These are phyloP conservation scores for Pseudomicrostroma phylloplanum DNA, from an alignment of 1,284 basidiomycete species.

Conservation along the genomic window DNA sequence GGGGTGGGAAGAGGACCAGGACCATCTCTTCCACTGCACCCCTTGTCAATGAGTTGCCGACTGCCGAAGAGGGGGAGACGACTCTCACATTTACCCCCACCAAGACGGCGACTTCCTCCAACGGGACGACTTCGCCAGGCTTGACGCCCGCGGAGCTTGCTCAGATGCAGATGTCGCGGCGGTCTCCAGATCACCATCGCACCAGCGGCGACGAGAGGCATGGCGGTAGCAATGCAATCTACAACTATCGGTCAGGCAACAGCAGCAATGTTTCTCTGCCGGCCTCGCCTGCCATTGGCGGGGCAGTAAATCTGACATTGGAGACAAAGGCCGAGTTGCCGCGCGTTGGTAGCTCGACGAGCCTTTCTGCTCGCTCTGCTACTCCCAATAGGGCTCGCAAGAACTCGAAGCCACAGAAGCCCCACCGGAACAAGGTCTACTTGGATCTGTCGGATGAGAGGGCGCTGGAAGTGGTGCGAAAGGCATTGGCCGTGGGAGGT, in stretches of 20 bases:
- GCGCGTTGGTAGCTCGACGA: too few relatives aligned
- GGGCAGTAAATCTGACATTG: too few relatives aligned
- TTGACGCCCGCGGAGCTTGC: neutral
- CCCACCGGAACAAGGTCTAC: constrained; percentile 27
- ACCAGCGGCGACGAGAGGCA: too few relatives aligned
- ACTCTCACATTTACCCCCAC: neutral
- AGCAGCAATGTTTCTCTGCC: neutral
- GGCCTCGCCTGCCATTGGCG: too few relatives aligned
- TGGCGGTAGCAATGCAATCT: neutral
- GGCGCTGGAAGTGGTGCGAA: constrained; percentile 32
- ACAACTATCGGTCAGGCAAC: neutral
- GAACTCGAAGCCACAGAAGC: constrained; percentile 14
- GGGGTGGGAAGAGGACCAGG: neutral
- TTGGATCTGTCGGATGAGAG: constrained; percentile 35
- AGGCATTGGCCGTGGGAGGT: constrained; percentile 41
- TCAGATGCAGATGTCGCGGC: neutral
- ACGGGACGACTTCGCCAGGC: neutral
- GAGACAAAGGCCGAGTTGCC: too few relatives aligned
- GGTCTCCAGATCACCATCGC: neutral
- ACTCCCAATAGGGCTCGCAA: constrained; percentile 25
- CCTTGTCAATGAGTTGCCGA: neutral
- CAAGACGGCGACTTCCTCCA: neutral
- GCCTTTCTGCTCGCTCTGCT: constrained; percentile 13
- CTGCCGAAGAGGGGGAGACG: neutral
- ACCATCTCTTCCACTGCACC: constrained; percentile 7